Evolutionary conservation across 2,329 filamentous ascomycete species (phyloP), one percentile per base, ranked within the genome.

Genomic region (Xylariaceae sp.): DNA sequence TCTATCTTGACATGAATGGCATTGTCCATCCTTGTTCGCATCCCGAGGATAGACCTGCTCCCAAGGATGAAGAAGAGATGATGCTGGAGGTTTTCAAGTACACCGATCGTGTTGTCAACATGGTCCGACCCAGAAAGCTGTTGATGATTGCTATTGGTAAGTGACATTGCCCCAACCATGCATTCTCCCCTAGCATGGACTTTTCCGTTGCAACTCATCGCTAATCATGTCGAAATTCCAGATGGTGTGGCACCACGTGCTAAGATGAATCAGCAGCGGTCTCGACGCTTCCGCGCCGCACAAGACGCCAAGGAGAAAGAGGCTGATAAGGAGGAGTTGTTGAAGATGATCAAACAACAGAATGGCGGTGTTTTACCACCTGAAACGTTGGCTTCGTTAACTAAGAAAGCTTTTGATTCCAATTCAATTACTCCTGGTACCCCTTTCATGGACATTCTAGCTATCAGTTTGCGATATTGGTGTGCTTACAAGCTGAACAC

Each of bases 251-350:
- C 94, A 3, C 95, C 94, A 51, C 89, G 94, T 74, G 95, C 95
- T 60, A 99, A 99, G 77, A 99, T 99, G 94, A 99, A 99, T 73
- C 95, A 99, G 73, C 94, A 99, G 77, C 90, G 94, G 63, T 96
- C 94, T 48, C 86, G 94, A 74, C 90, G 94, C 69, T 99, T 99
- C 77, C 88, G 94, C 63, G 89, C 93, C 18, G 94, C 92, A 1
- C 91, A 93, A 73, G 94, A 99, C 73, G 94, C 94, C 13, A 87
- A 91, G 71, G 92, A 97, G 73, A 96, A 97, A 73, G 92, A 95
- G 71, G 86, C 88, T 59, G 91, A 97, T 72, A 96, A 95, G 71
- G 86, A 88, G 64, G 90, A 96, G 72, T 87, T 97, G 53, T 80
- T 92, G 61, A 92, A 93, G 69, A 80, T 96, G 72, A 80, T 97